A percentile compares a stretch with the other conserved stretches of the same genome.
phyloP scores from a whole-genome alignment of 495 filamentous ascomycete species.

The Podospora didyma region DNA sequence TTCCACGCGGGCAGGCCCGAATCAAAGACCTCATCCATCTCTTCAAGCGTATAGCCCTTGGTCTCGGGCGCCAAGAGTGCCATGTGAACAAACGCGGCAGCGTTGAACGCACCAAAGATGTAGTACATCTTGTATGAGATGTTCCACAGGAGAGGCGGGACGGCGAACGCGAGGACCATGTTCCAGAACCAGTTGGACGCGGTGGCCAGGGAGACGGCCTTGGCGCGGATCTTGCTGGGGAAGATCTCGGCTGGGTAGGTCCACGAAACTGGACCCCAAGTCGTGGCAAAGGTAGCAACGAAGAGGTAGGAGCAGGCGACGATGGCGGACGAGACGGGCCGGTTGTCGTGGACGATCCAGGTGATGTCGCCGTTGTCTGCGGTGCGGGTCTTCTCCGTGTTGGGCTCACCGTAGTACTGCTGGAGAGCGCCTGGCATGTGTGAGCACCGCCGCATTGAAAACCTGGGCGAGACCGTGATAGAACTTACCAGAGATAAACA shows the following conservation, averaged over 20 bases:
- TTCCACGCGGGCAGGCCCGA: slow-evolving; percentile 50
- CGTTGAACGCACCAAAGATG: slow-evolving; percentile 67
- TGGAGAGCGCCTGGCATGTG: slow-evolving; percentile 51
- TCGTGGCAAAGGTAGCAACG: slow-evolving; percentile 70
- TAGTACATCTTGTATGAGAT: slow-evolving; percentile 62
- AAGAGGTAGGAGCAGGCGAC: slow-evolving; percentile 70
- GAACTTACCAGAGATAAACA: slow-evolving; percentile 70
- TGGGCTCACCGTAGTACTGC: slow-evolving; percentile 52
- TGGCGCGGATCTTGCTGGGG: slow-evolving; percentile 66
- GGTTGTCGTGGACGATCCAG: slow-evolving; percentile 53
- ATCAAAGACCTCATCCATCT: slow-evolving; percentile 59
- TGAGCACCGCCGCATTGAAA: no score
- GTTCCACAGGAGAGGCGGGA: slow-evolving; percentile 51
- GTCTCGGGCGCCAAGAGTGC: slow-evolving; percentile 72
- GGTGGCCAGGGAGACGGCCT: slow-evolving; percentile 62
- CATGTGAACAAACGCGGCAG: slow-evolving; percentile 65
- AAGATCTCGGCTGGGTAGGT: slow-evolving; percentile 80
- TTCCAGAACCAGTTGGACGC: slow-evolving; percentile 72
- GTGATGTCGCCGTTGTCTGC: slow-evolving; percentile 42
- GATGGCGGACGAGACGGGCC: slow-evolving; percentile 49
- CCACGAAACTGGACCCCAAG: slow-evolving; percentile 76
- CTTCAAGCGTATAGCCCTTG: slow-evolving; percentile 72
- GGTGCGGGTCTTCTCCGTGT: slow-evolving; percentile 33
- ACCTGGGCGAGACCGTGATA: no score
- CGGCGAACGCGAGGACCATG: slow-evolving; percentile 60